Base-by-base conservation (phyloP, 1,284 basidiomycete genomes). In the Lignosus rhinocerotis region DNA sequence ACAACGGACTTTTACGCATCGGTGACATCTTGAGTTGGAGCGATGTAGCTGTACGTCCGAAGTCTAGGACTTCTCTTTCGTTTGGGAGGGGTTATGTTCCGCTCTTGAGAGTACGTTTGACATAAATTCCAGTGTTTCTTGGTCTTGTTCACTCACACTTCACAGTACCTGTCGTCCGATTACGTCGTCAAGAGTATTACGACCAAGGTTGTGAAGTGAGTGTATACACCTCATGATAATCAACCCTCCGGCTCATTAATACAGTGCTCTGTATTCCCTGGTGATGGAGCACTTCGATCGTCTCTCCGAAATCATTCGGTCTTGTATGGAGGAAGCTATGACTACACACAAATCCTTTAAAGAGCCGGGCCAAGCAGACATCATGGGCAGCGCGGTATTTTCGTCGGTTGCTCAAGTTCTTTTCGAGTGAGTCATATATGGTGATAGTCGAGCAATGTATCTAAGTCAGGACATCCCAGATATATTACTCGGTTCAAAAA, bases 401-500 rank as follows among this genome's bases (percentile, higher is more conserved):
- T 76, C 74, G 8, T 76, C 80, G 2, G 66, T 88, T 9, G 70
- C 77, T 6, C 74, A 71, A 0, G 71, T 85, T 5, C 67, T 87
- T 39, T 78, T 77, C 19, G 81, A 87, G 86, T 88, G 64, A 45
- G 82, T 51, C 14, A 3, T 6, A 4, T 16, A n/a, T 12, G 11
- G 9, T 6, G 31, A 17, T 32, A 2, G 14, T 42, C 25, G 25
- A 25, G 9, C 9, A 12, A 39, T 21, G 5, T 11, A 36, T 25
- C 49, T 51, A 50, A 21, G 4, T 21, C 11, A 21, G 9, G 17
- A 14, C 32, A 11, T 16, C 16, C 9, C 16, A 89, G 87, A 62
- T 85, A 79, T 52, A 66, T 88, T 17, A 78, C 78, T 0, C 83
- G 85, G 1, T 88, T 86, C 73, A 87, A 86, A 67, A 78, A 82